Conservation (phyloP, 2,329 filamentous ascomycete species). For the Claviceps monticola region DNA sequence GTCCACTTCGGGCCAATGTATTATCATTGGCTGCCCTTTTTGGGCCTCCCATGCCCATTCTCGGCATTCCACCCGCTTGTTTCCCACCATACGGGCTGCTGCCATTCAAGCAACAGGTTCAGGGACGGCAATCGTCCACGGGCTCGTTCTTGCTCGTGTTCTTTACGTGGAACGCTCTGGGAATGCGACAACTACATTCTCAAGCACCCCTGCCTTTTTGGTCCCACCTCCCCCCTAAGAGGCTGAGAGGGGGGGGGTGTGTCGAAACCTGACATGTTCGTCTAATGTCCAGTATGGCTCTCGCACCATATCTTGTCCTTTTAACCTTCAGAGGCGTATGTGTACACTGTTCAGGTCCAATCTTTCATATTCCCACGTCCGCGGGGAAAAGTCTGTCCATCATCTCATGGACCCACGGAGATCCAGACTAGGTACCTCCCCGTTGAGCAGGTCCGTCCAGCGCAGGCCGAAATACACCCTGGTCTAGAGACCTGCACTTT, state of each 20-base stretch:
- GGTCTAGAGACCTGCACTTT: constrained; percentile 1
- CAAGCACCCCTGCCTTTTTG: constrained; percentile 1
- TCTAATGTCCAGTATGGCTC: background rate
- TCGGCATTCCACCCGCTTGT: constrained; percentile 2
- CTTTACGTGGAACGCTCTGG: constrained; percentile 1
- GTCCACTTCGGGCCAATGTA: constrained; percentile 1
- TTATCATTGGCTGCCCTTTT: constrained; percentile 2
- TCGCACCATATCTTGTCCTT: background rate
- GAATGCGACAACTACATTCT: constrained; percentile 5
- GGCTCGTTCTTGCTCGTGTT: background rate
- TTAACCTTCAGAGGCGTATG: constrained; percentile 2
- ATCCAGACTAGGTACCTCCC: constrained; percentile 1
- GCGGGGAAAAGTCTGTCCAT: constrained; percentile 3
- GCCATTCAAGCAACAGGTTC: background rate
- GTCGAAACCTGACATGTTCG: background rate
- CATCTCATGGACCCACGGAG: constrained; percentile 3
- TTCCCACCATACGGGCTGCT: background rate
- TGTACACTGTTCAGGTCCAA: background rate
- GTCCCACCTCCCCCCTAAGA: background rate
- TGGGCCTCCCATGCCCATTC: background rate
- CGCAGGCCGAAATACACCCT: constrained; percentile 2
- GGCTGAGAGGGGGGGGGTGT: constrained; percentile 1
- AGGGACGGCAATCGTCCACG: background rate
- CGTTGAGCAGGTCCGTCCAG: constrained; percentile 1
- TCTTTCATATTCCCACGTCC: constrained; percentile 5